Conservation (phyloP, 2,329 filamentous ascomycete genomes). For the Fusarium paranaense region DNA sequence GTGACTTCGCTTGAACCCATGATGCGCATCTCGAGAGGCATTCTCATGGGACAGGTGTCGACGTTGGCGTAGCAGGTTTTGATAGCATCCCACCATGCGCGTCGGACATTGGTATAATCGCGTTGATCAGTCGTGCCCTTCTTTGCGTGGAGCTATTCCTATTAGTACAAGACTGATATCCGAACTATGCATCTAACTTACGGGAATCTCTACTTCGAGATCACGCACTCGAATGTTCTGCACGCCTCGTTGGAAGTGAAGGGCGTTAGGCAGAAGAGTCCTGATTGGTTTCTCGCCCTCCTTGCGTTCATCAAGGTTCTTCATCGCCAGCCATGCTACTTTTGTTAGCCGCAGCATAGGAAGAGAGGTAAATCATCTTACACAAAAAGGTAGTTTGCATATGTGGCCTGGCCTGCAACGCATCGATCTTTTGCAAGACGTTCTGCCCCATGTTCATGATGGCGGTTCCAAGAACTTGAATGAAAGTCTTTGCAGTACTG, state of each 20-base stretch:
- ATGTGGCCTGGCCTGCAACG: background rate
- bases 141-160: background rate
- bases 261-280: background rate
- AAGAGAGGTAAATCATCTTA: background rate
- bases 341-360: background rate
- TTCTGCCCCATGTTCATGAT: background rate
- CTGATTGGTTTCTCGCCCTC: background rate
- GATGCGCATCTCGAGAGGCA: conserved; percentile 29
- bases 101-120: conserved; percentile 8
- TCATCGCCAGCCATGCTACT: background rate
- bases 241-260: background rate
- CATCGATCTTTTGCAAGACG: background rate
- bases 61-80: conserved; percentile 7
- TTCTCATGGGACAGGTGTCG: conserved; percentile 23
- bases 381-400: background rate
- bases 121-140: background rate
- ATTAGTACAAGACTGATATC: background rate
- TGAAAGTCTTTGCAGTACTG: background rate
- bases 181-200: background rate
- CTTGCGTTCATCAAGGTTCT: background rate
- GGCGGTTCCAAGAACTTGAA: background rate
- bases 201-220: background rate
- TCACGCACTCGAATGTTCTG: background rate
- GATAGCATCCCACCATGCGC: conserved; percentile 24
- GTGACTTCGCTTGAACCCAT: conserved; percentile 20